Base-by-base conservation (phyloP, 2,329 filamentous ascomycete genomes). In the Reticulascus tulasneorum region DNA sequence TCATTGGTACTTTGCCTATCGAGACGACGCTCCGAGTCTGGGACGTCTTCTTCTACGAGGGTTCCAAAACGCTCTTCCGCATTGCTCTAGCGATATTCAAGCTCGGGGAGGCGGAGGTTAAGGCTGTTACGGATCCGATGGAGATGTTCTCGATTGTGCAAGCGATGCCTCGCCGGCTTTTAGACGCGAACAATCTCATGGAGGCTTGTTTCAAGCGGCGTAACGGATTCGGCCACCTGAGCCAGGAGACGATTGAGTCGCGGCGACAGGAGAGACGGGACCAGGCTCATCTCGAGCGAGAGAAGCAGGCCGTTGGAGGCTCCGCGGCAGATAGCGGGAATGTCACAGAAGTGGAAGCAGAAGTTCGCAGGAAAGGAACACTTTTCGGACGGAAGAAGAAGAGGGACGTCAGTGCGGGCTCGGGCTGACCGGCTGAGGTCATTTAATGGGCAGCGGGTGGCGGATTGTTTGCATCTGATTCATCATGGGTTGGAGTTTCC, bases 111-210 rank as follows among this genome's bases (percentile, higher is more conserved):
- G 57, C 66, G 6, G 83, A 93, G 48, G 93, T 97, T 52, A 79
- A 82, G 50, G 77, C 77, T 8, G 82, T 94, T 9, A 74, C 71
- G 12, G 90, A 95, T 53, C 86, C 89, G 1, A 94, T 94, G 82
- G 91, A 97, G 64, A 88, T 96, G 51, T 96, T 96, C 60, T 88
- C 94, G 54, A 82, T 94, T 4, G 89, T 97, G 19, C 91, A 97
- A 65, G 82, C 82, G 2, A 79, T 94, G 20, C 91, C 91, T 1
- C 76, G 91, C 35, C 77, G 76, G 35, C 74, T 95, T 52, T 61
- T 96, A 15, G 88, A 97, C 58, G 84, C 84, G 36, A 95, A 94
- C 50, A 67, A 67, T 3, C 66, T 97, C 11, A 78, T 95, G 67
- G 88, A 94, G 46, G 75, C 86, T 8, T 94, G 86, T 46, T 90